These are phyloP conservation scores for Phytophthora cajani DNA, from an alignment of 352 stramenopile genomes.

Conservation along the genomic window DNA sequence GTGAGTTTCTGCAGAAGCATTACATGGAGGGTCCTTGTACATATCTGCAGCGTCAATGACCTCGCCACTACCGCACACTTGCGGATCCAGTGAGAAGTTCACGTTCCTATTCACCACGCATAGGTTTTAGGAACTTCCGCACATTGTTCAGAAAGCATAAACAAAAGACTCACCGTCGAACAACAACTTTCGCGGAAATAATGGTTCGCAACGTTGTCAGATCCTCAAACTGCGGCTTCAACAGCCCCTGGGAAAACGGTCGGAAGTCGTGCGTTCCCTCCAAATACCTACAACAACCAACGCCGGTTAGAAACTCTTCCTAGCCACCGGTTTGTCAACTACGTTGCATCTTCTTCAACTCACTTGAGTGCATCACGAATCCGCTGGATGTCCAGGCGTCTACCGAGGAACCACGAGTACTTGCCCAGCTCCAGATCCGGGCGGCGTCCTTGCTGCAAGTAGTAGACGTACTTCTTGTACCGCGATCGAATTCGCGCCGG, in stretches of 20 bases:
- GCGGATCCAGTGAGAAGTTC: constrained; percentile 73
- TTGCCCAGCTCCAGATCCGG: constrained; percentile 73
- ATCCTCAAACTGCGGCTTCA: constrained; percentile 63
- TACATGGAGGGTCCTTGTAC: constrained; percentile 24
- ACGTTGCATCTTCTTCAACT: constrained; percentile 5
- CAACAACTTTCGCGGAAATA: constrained; percentile 62
- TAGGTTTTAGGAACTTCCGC: background rate
- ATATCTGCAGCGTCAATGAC: constrained; percentile 49
- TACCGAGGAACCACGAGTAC: constrained; percentile 86
- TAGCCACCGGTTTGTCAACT: no score
- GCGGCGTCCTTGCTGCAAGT: constrained; percentile 84
- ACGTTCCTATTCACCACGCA: constrained; percentile 53
- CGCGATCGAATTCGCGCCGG: constrained; percentile 75
- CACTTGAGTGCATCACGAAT: constrained; percentile 74
- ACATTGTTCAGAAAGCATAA: background rate
- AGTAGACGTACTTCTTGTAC: constrained; percentile 92
- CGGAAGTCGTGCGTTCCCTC: constrained; percentile 82
- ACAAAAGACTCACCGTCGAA: constrained; percentile 51
- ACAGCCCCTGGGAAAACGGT: constrained; percentile 79
- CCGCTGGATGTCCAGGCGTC: constrained; percentile 61
- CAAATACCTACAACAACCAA: constrained; percentile 48
- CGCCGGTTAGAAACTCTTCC: background rate
- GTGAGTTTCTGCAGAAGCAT: constrained; percentile 11
- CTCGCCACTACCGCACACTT: constrained; percentile 61
- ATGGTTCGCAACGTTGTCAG: constrained; percentile 76